Base-by-base conservation (phyloP, 148 eudicot genomes). In the Oxyria digyna region DNA sequence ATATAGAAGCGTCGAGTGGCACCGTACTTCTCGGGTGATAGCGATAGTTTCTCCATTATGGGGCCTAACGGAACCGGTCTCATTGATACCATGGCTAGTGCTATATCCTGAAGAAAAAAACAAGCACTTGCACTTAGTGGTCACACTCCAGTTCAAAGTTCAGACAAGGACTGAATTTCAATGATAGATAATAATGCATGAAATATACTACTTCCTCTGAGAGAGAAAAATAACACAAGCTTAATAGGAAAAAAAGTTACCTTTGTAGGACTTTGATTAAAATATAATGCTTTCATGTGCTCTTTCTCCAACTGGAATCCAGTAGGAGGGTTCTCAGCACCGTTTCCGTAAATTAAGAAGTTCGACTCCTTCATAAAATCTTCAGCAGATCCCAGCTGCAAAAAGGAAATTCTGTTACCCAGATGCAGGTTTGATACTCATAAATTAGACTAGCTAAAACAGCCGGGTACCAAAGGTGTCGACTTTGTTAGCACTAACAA, bases 351-450 rank as follows among this genome's bases (percentile, higher is more conserved):
- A 59, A 84, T 81, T 74, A 94, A 77, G 68, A 83, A 90, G 66
- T 94, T 88, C 0, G 98, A 90, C 42, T 86, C 96, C 81, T 88
- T 76, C 85, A 84, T 75, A 68, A 94, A 90, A 62, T 81, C 85
- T 79, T 90, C 92, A 26, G 92, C 87, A 69, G 96, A 87, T 40
- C 98, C 98, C 71, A 94, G 97, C 98, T 94, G 96, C 75, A 74
- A 74, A 3, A 8, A 12, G 8, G 7, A 38, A 37, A 9, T 66
- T 66, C 18, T 66, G 45, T 66, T 66, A 66, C 13, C 42, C 35
- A 13, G 5, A 27, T 52, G 64, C 35, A 57, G 8, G n/a, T n/a
- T 57, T 0, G 7, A 13, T 27, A 12, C 35, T 57, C 35, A 57
- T 52, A 12, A 32, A 55, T 55, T 26, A 50, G 8, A n/a, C n/a